phyloP scores from a whole-genome alignment of 768 basidiomycete genomes.

The Podaxis mareebaensis region DNA sequence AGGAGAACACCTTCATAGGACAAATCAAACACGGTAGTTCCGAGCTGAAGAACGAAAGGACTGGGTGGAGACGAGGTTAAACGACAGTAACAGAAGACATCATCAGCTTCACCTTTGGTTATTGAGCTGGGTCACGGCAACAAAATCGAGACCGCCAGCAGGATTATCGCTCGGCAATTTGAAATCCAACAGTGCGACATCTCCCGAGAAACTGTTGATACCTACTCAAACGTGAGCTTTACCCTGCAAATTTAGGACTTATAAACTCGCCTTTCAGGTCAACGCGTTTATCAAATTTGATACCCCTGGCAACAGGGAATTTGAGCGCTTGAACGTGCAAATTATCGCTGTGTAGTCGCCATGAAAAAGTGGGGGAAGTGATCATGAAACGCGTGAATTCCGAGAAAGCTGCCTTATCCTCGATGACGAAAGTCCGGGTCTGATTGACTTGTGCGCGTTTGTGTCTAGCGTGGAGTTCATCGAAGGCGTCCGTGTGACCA shows the following conservation, averaged over 20 bases:
- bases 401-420: conserved; percentile 57
- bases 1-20: conserved; percentile 56
- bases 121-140: conserved; percentile 52
- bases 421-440: conserved; percentile 56
- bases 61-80: conserved; percentile 29
- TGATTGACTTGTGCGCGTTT: conserved; percentile 66
- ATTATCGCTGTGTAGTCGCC: conserved; percentile 58
- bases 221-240: conserved; percentile 32
- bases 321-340: conserved; percentile 65
- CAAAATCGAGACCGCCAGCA: conserved; percentile 66
- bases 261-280: conserved; percentile 49
- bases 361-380: conserved; percentile 66
- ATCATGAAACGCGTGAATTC: conserved; percentile 64
- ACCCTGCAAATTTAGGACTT: neutral
- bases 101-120: conserved; percentile 51
- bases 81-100: neutral
- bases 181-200: conserved; percentile 56
- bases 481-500: conserved; percentile 51
- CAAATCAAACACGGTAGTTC: conserved; percentile 64
- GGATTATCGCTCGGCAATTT: conserved; percentile 68
- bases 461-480: conserved; percentile 45
- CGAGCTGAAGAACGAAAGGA: conserved; percentile 69
- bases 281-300: conserved; percentile 63
- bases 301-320: conserved; percentile 65
- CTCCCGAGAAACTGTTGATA: conserved; percentile 60